Evolutionary conservation across 352 stramenopile genomes (phyloP).

Genomic region (Globisporangium paddicum): DNA sequence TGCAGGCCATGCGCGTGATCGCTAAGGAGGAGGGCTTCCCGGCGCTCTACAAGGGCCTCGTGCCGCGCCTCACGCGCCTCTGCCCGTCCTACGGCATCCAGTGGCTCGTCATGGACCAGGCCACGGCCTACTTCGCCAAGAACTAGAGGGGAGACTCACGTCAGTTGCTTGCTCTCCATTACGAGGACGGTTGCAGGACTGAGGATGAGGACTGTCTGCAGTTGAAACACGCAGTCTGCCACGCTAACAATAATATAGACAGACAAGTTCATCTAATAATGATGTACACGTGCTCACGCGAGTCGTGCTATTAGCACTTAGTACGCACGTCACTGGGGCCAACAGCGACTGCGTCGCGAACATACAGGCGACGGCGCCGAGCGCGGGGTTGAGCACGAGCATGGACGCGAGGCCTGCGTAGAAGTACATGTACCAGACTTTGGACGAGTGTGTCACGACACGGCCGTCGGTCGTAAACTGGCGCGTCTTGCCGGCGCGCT

Average conservation of each 20-base stretch:
- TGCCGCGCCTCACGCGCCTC: slow-evolving; percentile 91
- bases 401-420: slow-evolving; percentile 67
- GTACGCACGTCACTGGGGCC: too few relatives aligned
- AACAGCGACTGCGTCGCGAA: slow-evolving; percentile 79
- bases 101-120: slow-evolving; percentile 85
- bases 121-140: slow-evolving; percentile 68
- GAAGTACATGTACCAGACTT: slow-evolving; percentile 61
- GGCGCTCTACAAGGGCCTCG: slow-evolving; percentile 97
- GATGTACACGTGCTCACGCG: too few relatives aligned
- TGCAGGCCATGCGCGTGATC: slow-evolving; percentile 90
- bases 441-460: slow-evolving; percentile 8
- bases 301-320: too few relatives aligned
- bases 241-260: too few relatives aligned
- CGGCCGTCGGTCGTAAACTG: slow-evolving; percentile 16
- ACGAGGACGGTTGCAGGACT: not conserved
- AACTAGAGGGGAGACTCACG: slow-evolving; percentile 9
- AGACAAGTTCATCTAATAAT: too few relatives aligned
- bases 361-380: slow-evolving; percentile 62
- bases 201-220: too few relatives aligned
- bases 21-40: slow-evolving; percentile 92
- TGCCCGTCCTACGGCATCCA: slow-evolving; percentile 85
- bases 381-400: slow-evolving; percentile 67
- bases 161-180: not conserved
- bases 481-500: slow-evolving; percentile 22
- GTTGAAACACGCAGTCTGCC: too few relatives aligned